Base-by-base conservation (phyloP, 176 grass and related monocot species). In the Saccharum spontaneum region DNA sequence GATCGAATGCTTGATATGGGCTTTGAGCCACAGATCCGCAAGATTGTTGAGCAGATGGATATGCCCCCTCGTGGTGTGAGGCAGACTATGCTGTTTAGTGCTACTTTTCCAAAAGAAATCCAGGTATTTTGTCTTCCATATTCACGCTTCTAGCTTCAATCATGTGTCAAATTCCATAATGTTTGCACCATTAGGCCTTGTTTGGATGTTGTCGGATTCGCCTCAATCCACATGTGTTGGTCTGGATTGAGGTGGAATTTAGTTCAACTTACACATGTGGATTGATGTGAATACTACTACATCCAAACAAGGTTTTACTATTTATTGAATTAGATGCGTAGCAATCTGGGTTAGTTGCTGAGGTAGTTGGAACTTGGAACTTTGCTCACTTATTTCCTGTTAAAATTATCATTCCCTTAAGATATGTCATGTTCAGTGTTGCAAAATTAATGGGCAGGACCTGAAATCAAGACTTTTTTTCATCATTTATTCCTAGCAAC, bases 1-100 rank as follows among this genome's bases (percentile, higher is more conserved):
- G 93, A 98, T 88, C 88, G 95, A 67, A 98, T 98, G 95, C 91
- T 98, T 6, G 95, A 98, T 76, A 98, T 98, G 95, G 95, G 95
- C 48, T 98, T 98, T 65, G 95, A 98, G 77, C 95, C 95, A 86
- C 95, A 98, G 46, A 98, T 98, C 43, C 85, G 95, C 46, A 98
- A 93, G 43, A 98, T 95, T 85, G 95, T 98, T 64, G 95, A 98
- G 75, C 93, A 95, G 54, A 95, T 92, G 85, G 95, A 95, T 78
- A 98, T 98, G 95, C 93, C 95, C 4, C 80, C 91, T 54, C 91
- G 83, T 69, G 91, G 95, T 60, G 82, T 87, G 60, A 94, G 95
- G 59, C 95, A 98, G 81, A 98, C 95, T 33, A 98, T 98, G 95
- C 36, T 98, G 38, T 98, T 98, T 80, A 98, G 95, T 94, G 95